Percentiles rank a stretch among this genome's conserved stretches.
phyloP scores from a whole-genome alignment of 2,329 filamentous ascomycete genomes.

The Alternaria ethzedia region DNA sequence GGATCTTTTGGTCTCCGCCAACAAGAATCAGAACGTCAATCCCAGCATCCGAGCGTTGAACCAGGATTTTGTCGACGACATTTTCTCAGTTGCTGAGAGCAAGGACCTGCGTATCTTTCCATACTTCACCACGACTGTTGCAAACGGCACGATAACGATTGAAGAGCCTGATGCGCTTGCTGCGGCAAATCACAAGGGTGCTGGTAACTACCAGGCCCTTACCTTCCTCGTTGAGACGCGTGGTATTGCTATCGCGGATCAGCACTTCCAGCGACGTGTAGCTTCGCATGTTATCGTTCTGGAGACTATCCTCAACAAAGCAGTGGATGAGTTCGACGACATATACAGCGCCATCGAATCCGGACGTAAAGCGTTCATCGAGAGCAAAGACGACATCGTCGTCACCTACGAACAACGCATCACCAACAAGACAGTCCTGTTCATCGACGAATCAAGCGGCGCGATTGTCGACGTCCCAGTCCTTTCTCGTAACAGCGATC shows the following conservation, averaged over 20 bases:
- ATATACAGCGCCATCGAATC: neutral
- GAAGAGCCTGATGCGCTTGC: slow-evolving; percentile 33
- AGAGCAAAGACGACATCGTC: neutral
- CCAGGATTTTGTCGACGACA: slow-evolving; percentile 30
- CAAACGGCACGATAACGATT: slow-evolving; percentile 27
- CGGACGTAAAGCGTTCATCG: neutral
- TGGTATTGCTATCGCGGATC: slow-evolving; percentile 34
- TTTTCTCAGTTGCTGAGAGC: slow-evolving; percentile 13
- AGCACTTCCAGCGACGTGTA: slow-evolving; percentile 35
- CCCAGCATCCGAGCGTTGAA: slow-evolving; percentile 31
- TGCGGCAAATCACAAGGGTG: slow-evolving; percentile 36
- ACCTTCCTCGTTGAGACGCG: slow-evolving; percentile 36
- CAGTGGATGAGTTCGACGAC: neutral
- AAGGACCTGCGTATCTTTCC: slow-evolving; percentile 28
- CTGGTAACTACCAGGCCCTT: slow-evolving; percentile 33
- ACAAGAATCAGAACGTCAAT: slow-evolving; percentile 42
- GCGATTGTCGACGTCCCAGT: neutral
- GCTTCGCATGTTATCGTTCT: slow-evolving; percentile 30
- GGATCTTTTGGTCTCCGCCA: slow-evolving; percentile 34
- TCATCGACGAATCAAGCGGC: neutral
- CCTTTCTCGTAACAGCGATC: slow-evolving; percentile 15
- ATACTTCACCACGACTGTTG: slow-evolving; percentile 29
- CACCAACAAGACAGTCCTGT: neutral
- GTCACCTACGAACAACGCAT: neutral
- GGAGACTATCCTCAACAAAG: slow-evolving; percentile 20